These are phyloP conservation scores for Diplotaxis tenuifolia DNA, from an alignment of 345 rosid species.

Conservation along the genomic window DNA sequence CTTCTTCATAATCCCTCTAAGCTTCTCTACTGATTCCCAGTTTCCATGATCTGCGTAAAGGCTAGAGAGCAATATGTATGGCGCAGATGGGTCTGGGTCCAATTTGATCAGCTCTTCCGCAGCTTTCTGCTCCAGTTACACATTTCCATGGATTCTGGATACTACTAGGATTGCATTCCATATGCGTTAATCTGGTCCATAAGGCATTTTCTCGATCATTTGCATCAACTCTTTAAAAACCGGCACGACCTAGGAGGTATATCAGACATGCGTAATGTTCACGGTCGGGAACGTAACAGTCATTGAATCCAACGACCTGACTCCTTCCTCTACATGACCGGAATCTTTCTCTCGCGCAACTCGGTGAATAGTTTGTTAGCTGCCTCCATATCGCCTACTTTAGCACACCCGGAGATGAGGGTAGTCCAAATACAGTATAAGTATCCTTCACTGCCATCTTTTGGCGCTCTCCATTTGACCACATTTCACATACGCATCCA, in stretches of 20 bases:
- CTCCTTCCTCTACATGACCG: slow-evolving; percentile 60
- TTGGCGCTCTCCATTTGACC: slow-evolving; percentile 55
- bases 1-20: slow-evolving; percentile 53
- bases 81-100: slow-evolving; percentile 53
- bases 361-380: slow-evolving; percentile 52
- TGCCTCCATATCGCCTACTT: slow-evolving; percentile 57
- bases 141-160: slow-evolving; percentile 53
- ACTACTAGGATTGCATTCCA: slow-evolving; percentile 59
- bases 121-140: slow-evolving; percentile 53
- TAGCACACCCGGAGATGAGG: slow-evolving; percentile 69
- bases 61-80: slow-evolving; percentile 55
- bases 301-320: slow-evolving; percentile 54
- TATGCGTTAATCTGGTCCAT: slow-evolving; percentile 42
- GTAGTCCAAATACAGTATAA: slow-evolving; percentile 73
- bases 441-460: slow-evolving; percentile 52
- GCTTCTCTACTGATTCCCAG: slow-evolving; percentile 57
- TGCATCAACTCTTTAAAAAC: slow-evolving; percentile 48
- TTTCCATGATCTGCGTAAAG: slow-evolving; percentile 51
- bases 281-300: slow-evolving; percentile 46
- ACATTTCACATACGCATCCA: slow-evolving; percentile 70
- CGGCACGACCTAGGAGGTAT: slow-evolving; percentile 71
- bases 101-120: slow-evolving; percentile 52
- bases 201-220: slow-evolving; percentile 50
- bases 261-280: slow-evolving; percentile 75
- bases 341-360: slow-evolving; percentile 74